Evolutionary conservation across 345 rosid genomes (phyloP), one percentile per base, ranked within the genome.

Genomic region (Microthlaspi erraticum): DNA sequence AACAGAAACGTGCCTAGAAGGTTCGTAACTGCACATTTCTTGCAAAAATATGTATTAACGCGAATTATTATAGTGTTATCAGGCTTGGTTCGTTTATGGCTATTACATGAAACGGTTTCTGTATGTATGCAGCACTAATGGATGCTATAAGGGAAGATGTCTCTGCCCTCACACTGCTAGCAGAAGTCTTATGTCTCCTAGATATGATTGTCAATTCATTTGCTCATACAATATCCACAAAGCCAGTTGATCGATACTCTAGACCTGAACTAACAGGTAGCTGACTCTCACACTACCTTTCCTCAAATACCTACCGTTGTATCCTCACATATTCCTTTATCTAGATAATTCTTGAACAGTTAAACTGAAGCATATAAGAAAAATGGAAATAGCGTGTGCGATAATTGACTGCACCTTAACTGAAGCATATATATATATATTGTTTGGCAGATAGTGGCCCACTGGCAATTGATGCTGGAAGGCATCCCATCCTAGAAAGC

Each of bases 181-280:
- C 96, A 9, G 98, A 93, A 81, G 93, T 85, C 70, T 77, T 93
- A 60, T 91, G 97, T 81, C 98, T 93, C 23, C 80, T 93, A 66
- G 98, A 93, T 80, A 84, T 93, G 98, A 84, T 93, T 73, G 94
- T 91, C 31, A 93, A 91, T 83, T 91, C 98, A 68, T 93, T 93
- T 82, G 93, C 98, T 73, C 83, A 89, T 76, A 79, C 78, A 73
- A 85, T 91, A 80, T 93, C 97, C 51, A 89, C 91, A 59, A 87
- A 91, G 86, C 92, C 92, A 45, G 84, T 85, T 20, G 97, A 91
- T 74, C 84, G 83, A 69, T 91, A 91, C 79, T 78, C 86, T 48
- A 84, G 98, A 72, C 97, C 97, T 66, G 83, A 84, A 75, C 83
- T 91, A 79, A 86, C 97, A 33, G 88, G 98, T 93, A 71, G 67